These are phyloP conservation scores for Diplodia sapinea DNA, from an alignment of 2,329 filamentous ascomycete species.

Conservation along the genomic window DNA sequence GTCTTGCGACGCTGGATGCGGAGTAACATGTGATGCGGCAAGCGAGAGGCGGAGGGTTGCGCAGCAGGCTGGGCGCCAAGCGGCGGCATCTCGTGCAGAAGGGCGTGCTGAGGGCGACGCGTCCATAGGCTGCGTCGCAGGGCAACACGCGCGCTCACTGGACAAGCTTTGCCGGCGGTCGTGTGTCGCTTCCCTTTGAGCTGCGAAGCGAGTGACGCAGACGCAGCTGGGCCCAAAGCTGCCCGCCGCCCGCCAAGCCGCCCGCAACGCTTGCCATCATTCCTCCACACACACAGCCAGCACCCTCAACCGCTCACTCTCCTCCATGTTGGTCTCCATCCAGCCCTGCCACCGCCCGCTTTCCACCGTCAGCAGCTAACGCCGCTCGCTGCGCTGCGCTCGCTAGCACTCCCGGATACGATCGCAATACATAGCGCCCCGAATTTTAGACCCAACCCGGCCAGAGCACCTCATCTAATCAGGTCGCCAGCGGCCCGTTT, in stretches of 20 bases:
- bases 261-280: conserved; percentile 7
- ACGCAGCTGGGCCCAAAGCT: background rate
- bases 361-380: conserved; percentile 31
- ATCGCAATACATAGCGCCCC: background rate
- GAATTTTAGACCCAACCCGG: background rate
- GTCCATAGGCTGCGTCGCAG: background rate
- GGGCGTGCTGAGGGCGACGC: background rate
- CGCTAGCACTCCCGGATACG: conserved; percentile 14
- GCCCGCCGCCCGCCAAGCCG: background rate
- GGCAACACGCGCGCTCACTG: conserved; percentile 1
- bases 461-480: conserved; percentile 7
- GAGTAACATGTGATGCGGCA: conserved; percentile 13
- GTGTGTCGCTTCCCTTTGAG: background rate
- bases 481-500: conserved; percentile 21
- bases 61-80: conserved; percentile 30
- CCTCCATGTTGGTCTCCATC: conserved; percentile 23
- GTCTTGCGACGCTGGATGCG: background rate
- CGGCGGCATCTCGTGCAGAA: background rate
- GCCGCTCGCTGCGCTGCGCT: background rate
- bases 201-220: background rate
- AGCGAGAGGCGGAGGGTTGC: conserved; percentile 3
- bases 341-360: conserved; percentile 19
- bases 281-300: background rate
- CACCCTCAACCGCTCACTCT: conserved; percentile 2
- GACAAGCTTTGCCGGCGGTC: background rate